Percentiles rank a stretch among this genome's conserved stretches.
phyloP scores from a whole-genome alignment of 768 basidiomycete genomes.

The Lactarius indigo region DNA sequence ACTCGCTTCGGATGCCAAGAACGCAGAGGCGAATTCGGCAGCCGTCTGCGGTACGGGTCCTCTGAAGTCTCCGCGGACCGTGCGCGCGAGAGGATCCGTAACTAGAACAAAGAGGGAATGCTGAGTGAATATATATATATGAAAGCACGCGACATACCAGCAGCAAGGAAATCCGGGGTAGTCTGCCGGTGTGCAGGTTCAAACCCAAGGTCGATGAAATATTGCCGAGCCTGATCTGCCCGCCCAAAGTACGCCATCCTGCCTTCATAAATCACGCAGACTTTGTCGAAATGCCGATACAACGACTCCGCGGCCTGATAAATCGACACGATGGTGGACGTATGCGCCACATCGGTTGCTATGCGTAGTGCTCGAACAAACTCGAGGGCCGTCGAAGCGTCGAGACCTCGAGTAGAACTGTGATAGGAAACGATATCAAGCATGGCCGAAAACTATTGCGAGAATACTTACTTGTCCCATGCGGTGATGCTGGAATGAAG shows the following conservation, averaged over 20 bases:
- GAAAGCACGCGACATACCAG: slow-evolving; percentile 29
- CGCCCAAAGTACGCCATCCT: slow-evolving; percentile 81
- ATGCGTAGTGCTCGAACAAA: slow-evolving; percentile 75
- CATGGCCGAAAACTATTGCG: not conserved
- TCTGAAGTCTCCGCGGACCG: slow-evolving; percentile 41
- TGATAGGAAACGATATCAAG: slow-evolving; percentile 48
- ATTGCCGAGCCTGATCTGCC: slow-evolving; percentile 64
- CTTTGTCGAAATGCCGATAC: slow-evolving; percentile 81
- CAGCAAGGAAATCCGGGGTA: slow-evolving; percentile 73
- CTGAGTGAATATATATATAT: not conserved
- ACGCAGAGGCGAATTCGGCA: slow-evolving; percentile 47
- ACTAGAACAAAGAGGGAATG: slow-evolving; percentile 32
- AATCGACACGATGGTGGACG: not conserved
- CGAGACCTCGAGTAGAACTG: slow-evolving; percentile 76
- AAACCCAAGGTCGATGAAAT: slow-evolving; percentile 76
- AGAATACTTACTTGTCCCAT: not conserved
- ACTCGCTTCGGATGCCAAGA: slow-evolving; percentile 37
- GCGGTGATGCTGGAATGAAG: not conserved
- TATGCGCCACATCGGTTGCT: slow-evolving; percentile 62
- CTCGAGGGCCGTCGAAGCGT: slow-evolving; percentile 86
- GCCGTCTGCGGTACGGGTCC: slow-evolving; percentile 48
- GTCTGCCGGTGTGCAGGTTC: slow-evolving; percentile 78
- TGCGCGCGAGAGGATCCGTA: slow-evolving; percentile 60
- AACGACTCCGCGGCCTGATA: slow-evolving; percentile 74
- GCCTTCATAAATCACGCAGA: slow-evolving; percentile 77